phyloP scores from a whole-genome alignment of 1,284 basidiomycete genomes.

The Moesziomyces sp. region DNA sequence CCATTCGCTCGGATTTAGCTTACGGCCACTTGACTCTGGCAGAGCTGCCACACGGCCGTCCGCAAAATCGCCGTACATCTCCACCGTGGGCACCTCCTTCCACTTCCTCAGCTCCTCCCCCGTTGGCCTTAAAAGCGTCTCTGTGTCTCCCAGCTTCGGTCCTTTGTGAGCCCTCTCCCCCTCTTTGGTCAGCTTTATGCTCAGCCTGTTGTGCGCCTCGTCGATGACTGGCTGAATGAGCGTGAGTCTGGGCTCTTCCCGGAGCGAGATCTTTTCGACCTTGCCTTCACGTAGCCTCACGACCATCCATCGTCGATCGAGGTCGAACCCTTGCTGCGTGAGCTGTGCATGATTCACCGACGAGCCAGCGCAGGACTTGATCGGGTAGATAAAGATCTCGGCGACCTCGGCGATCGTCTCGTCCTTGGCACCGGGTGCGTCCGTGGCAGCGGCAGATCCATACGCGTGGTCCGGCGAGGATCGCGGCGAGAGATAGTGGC shows the following conservation, averaged over 20 bases:
- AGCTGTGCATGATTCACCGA: slow-evolving; percentile 16
- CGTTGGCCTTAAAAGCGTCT: slow-evolving; percentile 24
- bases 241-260: slow-evolving; percentile 49
- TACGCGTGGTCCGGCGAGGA: not conserved
- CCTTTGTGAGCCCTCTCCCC: slow-evolving; percentile 1
- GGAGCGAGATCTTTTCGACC: slow-evolving; percentile 32
- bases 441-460: slow-evolving; percentile 2
- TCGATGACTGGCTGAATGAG: slow-evolving; percentile 44
- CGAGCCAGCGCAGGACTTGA: slow-evolving; percentile 53
- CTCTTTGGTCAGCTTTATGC: slow-evolving; percentile 15
- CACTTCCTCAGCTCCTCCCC: slow-evolving; percentile 9
- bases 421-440: slow-evolving; percentile 28
- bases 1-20: slow-evolving; percentile 44
- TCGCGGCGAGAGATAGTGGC: slow-evolving; percentile 16
- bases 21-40: not conserved
- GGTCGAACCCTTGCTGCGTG: slow-evolving; percentile 47
- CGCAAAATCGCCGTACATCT: slow-evolving; percentile 55
- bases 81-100: slow-evolving; percentile 21
- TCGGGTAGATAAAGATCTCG: slow-evolving; percentile 52
- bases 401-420: slow-evolving; percentile 49
- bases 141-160: slow-evolving; percentile 14
- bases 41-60: slow-evolving; percentile 40
- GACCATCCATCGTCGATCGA: slow-evolving; percentile 58
- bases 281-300: slow-evolving; percentile 13
- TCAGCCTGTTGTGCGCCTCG: slow-evolving; percentile 7